These are phyloP conservation scores for Golovinomyces cichoracearum DNA, from an alignment of 2,329 filamentous ascomycete species.

Conservation along the genomic window DNA sequence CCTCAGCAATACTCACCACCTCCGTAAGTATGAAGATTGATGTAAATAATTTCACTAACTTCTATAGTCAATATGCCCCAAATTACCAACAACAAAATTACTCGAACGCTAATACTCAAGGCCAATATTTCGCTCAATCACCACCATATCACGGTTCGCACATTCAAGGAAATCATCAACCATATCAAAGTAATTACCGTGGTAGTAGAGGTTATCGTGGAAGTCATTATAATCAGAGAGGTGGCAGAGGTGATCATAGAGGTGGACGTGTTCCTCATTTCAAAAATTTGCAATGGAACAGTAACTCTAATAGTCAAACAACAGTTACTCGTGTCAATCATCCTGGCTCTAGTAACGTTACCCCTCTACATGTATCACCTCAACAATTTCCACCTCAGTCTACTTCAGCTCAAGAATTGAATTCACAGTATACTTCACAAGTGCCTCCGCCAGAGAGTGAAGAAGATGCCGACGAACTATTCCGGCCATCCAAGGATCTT, in stretches of 20 bases:
- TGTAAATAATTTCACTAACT: conserved; percentile 14
- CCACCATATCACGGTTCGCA: conserved; percentile 28
- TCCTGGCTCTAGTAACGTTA: conserved; percentile 17
- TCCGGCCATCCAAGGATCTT: conserved; percentile 36
- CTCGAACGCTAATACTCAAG: conserved; percentile 25
- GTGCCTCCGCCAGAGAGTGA: conserved; percentile 11
- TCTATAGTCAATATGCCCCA: conserved; percentile 33
- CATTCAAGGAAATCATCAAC: conserved; percentile 29
- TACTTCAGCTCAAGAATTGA: conserved; percentile 14
- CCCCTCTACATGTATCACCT: conserved; percentile 14
- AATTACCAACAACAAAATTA: conserved; percentile 36
- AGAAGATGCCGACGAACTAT: conserved; percentile 31
- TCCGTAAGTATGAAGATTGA: conserved; percentile 19
- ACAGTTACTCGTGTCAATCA: conserved; percentile 24
- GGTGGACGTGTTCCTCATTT: conserved; percentile 30
- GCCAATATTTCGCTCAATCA: conserved; percentile 25
- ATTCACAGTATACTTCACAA: conserved; percentile 5
- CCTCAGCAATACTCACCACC: conserved; percentile 18
- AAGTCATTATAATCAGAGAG: conserved; percentile 26
- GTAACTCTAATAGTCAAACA: conserved; percentile 23
- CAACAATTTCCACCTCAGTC: conserved; percentile 7
- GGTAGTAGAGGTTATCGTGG: conserved; percentile 34
- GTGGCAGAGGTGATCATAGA: conserved; percentile 20
- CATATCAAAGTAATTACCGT: conserved; percentile 15
- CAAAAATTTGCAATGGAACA: conserved; percentile 47